A percentile compares a stretch with the other conserved stretches of the same genome.
These are phyloP conservation scores for Globisporangium nunn DNA, from an alignment of 352 stramenopile genomes.

Conservation along the genomic window DNA sequence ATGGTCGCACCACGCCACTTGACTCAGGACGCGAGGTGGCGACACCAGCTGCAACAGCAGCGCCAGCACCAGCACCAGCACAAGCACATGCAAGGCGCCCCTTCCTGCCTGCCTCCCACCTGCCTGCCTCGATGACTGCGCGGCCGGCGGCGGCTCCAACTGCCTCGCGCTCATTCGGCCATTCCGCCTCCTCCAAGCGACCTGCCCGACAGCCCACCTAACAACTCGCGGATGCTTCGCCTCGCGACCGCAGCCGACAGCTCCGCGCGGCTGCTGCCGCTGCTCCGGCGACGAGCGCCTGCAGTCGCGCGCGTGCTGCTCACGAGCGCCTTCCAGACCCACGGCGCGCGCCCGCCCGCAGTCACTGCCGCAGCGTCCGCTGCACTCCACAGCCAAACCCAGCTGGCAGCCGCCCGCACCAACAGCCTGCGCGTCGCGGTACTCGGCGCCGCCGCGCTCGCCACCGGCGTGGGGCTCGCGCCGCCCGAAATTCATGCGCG, in stretches of 20 bases:
- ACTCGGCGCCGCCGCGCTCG: constrained; percentile 40
- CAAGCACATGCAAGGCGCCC: too few relatives aligned
- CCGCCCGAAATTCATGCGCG: constrained; percentile 34
- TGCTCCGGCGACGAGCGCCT: not conserved
- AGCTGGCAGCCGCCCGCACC: not conserved
- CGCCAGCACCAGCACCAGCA: too few relatives aligned
- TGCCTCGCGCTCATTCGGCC: not conserved
- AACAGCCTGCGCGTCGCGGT: constrained; percentile 36
- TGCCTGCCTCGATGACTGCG: too few relatives aligned
- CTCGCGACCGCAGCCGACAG: not conserved
- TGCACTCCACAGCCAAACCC: not conserved
- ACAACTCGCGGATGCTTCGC: not conserved
- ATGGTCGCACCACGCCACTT: not conserved
- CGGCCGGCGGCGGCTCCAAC: not conserved
- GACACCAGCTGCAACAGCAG: not conserved
- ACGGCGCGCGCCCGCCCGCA: not conserved
- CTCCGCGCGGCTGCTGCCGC: not conserved
- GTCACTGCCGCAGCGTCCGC: too few relatives aligned
- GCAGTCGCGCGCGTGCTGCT: constrained; percentile 7
- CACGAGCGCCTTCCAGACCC: constrained; percentile 10
- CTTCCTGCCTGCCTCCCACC: too few relatives aligned
- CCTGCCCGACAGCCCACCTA: not conserved
- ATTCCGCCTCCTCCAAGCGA: not conserved
- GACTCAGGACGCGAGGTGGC: not conserved
- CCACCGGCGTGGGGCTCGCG: constrained; percentile 20